Conservation (phyloP, 176 grass and related monocot species). For the Oryza meyeriana region DNA sequence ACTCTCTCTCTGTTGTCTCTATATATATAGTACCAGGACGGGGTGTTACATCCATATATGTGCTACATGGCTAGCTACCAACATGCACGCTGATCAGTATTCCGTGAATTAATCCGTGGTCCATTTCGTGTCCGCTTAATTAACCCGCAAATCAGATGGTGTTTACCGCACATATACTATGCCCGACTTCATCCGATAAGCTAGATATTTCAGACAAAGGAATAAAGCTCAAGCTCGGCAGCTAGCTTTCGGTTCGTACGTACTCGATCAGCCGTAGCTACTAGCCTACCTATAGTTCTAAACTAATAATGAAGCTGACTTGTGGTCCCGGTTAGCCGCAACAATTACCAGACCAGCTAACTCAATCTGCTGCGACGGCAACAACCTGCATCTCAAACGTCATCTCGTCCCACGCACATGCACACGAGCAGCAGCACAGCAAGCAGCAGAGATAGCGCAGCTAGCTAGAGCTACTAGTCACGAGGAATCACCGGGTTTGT, state of each 20-base stretch:
- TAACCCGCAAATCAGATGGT: neutral
- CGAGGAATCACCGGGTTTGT: neutral
- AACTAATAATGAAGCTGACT: neutral
- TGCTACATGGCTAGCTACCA: neutral
- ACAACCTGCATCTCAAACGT: neutral
- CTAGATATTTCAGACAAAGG: neutral
- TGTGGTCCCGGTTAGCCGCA: neutral
- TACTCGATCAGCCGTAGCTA: too few species aligned
- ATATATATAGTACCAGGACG: too few species aligned
- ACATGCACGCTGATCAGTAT: neutral
- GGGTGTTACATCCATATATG: neutral
- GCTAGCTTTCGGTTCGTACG: constrained; percentile 13
- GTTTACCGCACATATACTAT: neutral
- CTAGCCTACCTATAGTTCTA: neutral
- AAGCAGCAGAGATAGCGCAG: neutral
- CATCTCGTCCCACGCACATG: too few species aligned
- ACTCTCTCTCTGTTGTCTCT: too few species aligned
- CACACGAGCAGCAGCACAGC: neutral
- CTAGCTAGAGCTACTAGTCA: neutral
- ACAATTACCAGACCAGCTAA: neutral
- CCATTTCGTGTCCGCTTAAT: neutral
- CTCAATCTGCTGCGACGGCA: neutral
- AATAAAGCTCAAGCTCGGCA: constrained; percentile 12
- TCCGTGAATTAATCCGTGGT: neutral
- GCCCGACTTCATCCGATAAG: neutral